Percentiles rank a stretch among this genome's conserved stretches.
phyloP scores from a whole-genome alignment of 495 filamentous ascomycete species.

The Tuber microsphaerosporum region DNA sequence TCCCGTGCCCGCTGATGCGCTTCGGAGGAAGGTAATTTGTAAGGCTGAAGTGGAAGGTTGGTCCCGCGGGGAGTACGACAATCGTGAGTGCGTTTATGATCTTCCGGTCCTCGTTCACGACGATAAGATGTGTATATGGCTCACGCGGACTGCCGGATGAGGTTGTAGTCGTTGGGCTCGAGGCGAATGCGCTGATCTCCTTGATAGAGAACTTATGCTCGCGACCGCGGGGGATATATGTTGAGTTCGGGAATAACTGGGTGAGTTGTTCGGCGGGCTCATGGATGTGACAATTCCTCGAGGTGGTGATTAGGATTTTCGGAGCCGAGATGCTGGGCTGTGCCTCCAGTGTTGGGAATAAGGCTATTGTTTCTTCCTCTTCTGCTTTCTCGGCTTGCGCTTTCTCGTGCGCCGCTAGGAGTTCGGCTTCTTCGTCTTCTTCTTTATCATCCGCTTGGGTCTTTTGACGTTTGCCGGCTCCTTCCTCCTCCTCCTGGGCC shows the following conservation, averaged over 20 bases:
- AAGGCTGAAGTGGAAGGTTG: slow-evolving; percentile 78
- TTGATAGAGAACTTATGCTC: slow-evolving; percentile 78
- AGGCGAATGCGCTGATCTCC: slow-evolving; percentile 81
- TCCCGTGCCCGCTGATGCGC: slow-evolving; percentile 78
- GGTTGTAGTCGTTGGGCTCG: slow-evolving; percentile 52
- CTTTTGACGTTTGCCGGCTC: slow-evolving; percentile 41
- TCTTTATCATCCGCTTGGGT: slow-evolving; percentile 46
- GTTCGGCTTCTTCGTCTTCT: slow-evolving; percentile 54
- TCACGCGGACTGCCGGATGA: slow-evolving; percentile 15
- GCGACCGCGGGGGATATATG: slow-evolving; percentile 75
- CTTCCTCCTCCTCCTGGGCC: background rate
- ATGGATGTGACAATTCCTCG: slow-evolving; percentile 75
- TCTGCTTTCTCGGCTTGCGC: slow-evolving; percentile 33
- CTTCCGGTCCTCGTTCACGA: slow-evolving; percentile 81
- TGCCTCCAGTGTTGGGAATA: slow-evolving; percentile 72
- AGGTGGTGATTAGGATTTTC: slow-evolving; percentile 85
- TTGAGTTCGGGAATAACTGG: slow-evolving; percentile 73
- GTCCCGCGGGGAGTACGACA: slow-evolving; percentile 73
- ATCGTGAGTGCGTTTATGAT: slow-evolving; percentile 67
- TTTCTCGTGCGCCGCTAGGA: slow-evolving; percentile 31
- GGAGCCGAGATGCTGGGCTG: slow-evolving; percentile 43
- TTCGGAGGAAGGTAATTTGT: slow-evolving; percentile 80
- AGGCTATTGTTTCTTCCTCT: slow-evolving; percentile 38
- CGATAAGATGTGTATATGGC: slow-evolving; percentile 65
- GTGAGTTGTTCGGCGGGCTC: slow-evolving; percentile 69